These are phyloP conservation scores for Cladochytrium replicatum DNA, from an alignment of 192 early-diverging fungal species.

Conservation along the genomic window DNA sequence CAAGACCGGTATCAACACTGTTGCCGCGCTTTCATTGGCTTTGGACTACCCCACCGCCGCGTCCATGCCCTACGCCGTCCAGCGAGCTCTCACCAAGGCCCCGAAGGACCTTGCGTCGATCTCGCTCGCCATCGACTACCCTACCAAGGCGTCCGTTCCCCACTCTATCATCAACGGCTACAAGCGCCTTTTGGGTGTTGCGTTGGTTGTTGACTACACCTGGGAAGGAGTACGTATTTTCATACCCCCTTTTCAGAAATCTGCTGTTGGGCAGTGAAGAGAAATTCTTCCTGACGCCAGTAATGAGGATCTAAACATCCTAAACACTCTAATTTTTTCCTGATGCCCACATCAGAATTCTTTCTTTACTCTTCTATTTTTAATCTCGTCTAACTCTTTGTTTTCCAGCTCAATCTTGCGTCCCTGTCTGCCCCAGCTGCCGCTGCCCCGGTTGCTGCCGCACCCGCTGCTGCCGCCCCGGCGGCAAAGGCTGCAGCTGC, in stretches of 20 bases:
- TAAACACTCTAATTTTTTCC: constrained; percentile 66
- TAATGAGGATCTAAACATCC: constrained; percentile 32
- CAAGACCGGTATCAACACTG: constrained; percentile 81
- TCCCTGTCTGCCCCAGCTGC: too few relatives aligned
- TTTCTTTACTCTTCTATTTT: too few relatives aligned
- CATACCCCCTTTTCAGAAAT: too few relatives aligned
- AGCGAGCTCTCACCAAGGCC: constrained; percentile 16
- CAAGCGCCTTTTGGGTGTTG: constrained; percentile 92
- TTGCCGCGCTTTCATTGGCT: constrained; percentile 74
- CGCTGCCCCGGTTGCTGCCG: constrained; percentile 55
- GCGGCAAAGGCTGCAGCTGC: constrained; percentile 48
- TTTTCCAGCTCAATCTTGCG: too few relatives aligned
- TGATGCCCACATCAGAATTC: constrained; percentile 27
- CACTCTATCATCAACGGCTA: constrained; percentile 95
- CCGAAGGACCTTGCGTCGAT: constrained; percentile 68
- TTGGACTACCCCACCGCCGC: constrained; percentile 4
- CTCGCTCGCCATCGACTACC: constrained; percentile 55
- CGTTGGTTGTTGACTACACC: constrained; percentile 82
- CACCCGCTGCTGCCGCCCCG: constrained; percentile 42
- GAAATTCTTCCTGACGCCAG: not conserved
- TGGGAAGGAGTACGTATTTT: constrained; percentile 57
- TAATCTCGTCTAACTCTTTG: too few relatives aligned
- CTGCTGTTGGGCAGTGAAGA: constrained; percentile 16
- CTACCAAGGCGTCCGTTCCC: constrained; percentile 68
- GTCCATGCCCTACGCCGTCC: not conserved